Base-by-base conservation (phyloP, 129 eudicot species). In the Arctium lappa region DNA sequence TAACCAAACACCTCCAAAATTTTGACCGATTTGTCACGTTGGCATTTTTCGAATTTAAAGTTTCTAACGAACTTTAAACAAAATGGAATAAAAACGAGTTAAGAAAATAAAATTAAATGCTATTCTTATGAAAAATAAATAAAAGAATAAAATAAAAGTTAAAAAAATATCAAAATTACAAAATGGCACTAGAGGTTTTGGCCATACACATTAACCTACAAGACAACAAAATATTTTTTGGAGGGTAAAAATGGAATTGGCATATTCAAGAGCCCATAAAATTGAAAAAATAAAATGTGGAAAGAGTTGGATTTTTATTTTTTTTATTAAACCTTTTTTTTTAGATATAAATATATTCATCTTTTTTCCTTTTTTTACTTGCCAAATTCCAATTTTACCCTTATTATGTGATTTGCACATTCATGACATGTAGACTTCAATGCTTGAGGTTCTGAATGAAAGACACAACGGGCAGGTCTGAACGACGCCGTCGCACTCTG, bases 401-500 rank as follows among this genome's bases (percentile, higher is more conserved):
- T 74, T 34, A 68, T 33, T 44, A 69, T 72, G 81, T 74, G 56
- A 10, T 12, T 81, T 74, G 72, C 76, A 48, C 85, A 77, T 63
- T 77, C 75, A 90, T 48, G 87, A 78, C 42, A 92, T 86, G 68
- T 80, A 87, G 60, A 92, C 92, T 88, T 90, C 91, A 79, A 92
- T 87, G 63, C 94, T 82, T 4, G 94, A 91, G 80, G 77, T 88
- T 72, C 91, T 68, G n/a, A 83, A 81, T 5, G 94, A 79, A 77
- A 88, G 87, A 56, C 97, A 92, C 6, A 86, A 78, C 7, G 97
- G 97, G 69, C 97, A 92, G 18, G 88, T 81, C 13, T 80, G 85
- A 66, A 88, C 92, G 76, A 92, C 89, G 30, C 81, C 88, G 83
- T 88, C 94, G 75, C 97, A 92, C 32, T 88, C 92, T 39, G 81